Evolutionary conservation across 2,329 filamentous ascomycete genomes (phyloP).

Genomic region (Aspergillus nomiae): DNA sequence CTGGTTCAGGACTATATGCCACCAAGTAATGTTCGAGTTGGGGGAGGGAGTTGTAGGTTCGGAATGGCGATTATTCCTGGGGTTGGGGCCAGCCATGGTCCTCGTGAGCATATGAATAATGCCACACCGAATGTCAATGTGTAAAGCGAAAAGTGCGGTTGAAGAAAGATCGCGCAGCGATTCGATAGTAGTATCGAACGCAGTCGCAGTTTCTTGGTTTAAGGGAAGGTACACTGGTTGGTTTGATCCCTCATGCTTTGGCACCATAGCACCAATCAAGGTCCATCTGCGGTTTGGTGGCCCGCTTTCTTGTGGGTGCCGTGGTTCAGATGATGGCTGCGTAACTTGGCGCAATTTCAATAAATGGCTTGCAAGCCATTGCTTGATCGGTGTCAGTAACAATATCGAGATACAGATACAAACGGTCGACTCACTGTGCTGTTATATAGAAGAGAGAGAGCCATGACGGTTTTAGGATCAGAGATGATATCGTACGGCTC

Average conservation of each 20-base stretch:
- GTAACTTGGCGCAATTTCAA: conserved; percentile 81
- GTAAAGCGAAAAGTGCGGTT: conserved; percentile 79
- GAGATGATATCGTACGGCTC: conserved; percentile 82
- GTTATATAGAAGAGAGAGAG: conserved; percentile 86
- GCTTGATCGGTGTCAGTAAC: conserved; percentile 44
- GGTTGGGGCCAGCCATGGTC: conserved; percentile 61
- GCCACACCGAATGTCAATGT: conserved; percentile 84
- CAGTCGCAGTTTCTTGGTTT: conserved; percentile 79
- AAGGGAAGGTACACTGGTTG: conserved; percentile 80
- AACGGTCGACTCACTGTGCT: conserved; percentile 66
- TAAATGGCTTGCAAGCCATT: conserved; percentile 89
- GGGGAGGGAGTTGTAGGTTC: conserved; percentile 54
- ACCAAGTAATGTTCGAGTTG: conserved; percentile 71
- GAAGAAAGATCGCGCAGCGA: conserved; percentile 80
- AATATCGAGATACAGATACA: not conserved
- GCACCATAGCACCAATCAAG: conserved; percentile 65
- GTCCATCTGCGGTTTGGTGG: conserved; percentile 78
- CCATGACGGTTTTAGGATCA: conserved; percentile 82
- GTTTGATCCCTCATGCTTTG: conserved; percentile 57
- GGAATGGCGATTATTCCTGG: conserved; percentile 33
- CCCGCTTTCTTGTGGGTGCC: conserved; percentile 43
- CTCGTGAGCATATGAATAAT: conserved; percentile 76
- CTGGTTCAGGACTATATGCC: conserved; percentile 44
- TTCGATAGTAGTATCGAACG: conserved; percentile 82
- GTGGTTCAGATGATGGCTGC: conserved; percentile 63